Evolutionary conservation across 495 filamentous ascomycete species (phyloP).

Genomic region (Sordaria brevicollis): DNA sequence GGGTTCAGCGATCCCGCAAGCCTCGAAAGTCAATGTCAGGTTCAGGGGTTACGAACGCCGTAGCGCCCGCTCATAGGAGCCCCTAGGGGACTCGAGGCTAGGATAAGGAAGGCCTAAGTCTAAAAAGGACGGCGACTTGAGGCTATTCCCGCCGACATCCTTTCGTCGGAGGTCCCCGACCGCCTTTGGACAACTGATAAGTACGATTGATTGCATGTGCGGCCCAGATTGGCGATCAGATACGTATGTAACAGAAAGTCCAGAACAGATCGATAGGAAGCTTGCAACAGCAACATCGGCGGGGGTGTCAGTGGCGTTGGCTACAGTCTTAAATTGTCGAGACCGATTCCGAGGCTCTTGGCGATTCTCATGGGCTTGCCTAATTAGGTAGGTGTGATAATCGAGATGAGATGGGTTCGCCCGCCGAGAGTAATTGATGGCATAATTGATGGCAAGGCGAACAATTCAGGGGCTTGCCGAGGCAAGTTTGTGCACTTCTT

Average conservation of each 20-base stretch:
- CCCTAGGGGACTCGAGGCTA: not conserved
- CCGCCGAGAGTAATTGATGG: not conserved
- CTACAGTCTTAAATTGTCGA: not conserved
- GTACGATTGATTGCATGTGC: too few relatives aligned
- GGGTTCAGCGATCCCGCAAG: not conserved
- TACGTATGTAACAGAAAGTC: too few relatives aligned
- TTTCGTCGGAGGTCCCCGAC: not conserved
- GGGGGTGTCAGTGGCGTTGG: not conserved
- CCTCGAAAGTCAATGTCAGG: too few relatives aligned
- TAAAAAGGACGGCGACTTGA: not conserved
- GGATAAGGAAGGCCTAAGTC: too few relatives aligned
- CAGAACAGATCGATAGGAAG: not conserved
- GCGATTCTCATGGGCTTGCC: not conserved
- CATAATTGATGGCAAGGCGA: too few relatives aligned
- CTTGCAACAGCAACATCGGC: not conserved
- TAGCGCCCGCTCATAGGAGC: too few relatives aligned
- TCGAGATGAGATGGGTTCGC: not conserved
- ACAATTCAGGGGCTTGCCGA: not conserved
- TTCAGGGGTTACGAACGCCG: not conserved
- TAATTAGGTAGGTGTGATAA: not conserved
- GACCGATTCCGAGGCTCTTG: not conserved
- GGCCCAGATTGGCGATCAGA: not conserved
- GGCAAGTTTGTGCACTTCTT: not conserved
- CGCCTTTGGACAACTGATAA: not conserved
- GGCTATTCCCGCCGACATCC: not conserved